Evolutionary conservation across 345 rosid genomes (phyloP).

Genomic region (Excoecaria cochinchinensis): DNA sequence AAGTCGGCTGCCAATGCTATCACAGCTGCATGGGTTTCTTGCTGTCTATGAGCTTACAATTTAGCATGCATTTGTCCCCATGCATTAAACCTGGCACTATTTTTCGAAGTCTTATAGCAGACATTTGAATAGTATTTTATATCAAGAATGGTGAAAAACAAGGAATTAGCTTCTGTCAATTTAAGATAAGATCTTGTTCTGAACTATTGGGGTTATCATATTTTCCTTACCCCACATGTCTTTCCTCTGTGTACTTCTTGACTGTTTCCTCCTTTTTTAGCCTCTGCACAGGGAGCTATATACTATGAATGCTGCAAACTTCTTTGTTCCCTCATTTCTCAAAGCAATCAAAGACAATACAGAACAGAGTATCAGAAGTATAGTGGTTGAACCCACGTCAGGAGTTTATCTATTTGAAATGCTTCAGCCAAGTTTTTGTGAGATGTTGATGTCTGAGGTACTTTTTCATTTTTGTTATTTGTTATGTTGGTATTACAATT

Average conservation of each 20-base stretch:
- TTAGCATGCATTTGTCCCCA: not conserved
- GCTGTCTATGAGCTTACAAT: not conserved
- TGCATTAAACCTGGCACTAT: not conserved
- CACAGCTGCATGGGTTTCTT: not conserved
- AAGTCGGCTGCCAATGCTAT: not conserved
- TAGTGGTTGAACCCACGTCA: conserved; percentile 49
- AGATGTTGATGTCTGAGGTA: conserved; percentile 78
- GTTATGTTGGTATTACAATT: conserved; percentile 2
- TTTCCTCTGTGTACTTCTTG: not conserved
- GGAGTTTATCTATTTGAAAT: conserved; percentile 80
- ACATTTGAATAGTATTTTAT: not conserved
- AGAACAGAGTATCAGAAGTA: conserved; percentile 58
- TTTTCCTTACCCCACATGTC: not conserved
- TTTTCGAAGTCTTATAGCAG: not conserved
- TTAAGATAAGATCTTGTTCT: not conserved
- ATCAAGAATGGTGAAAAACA: conserved; percentile 1
- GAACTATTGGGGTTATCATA: not conserved
- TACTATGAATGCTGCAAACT: conserved; percentile 45
- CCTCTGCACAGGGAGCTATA: conserved; percentile 65
- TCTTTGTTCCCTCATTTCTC: conserved; percentile 79
- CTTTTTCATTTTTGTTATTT: conserved; percentile 10
- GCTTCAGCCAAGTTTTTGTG: conserved; percentile 69
- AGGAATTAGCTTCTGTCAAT: not conserved
- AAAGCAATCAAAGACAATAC: conserved; percentile 54
- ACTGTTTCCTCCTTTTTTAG: conserved; percentile 33